Conservation (phyloP, 2,329 filamentous ascomycete genomes). For the Aspergillus ochraceus region DNA sequence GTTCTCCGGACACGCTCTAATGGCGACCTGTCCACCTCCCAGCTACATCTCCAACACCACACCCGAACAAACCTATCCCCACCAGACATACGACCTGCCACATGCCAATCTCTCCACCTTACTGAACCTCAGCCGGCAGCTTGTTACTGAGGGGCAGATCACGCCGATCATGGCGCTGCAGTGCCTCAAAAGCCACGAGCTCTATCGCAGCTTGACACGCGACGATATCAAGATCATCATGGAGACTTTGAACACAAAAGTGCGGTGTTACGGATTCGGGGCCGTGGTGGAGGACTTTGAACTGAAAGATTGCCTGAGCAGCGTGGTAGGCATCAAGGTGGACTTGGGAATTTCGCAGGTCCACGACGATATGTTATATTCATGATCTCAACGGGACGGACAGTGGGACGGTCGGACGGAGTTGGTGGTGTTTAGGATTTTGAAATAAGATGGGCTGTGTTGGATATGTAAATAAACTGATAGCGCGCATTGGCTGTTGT, state of each 20-base stretch:
- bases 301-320: slow-evolving; percentile 70
- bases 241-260: slow-evolving; percentile 73
- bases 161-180: slow-evolving; percentile 96
- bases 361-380: slow-evolving; percentile 36
- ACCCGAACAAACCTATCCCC: slow-evolving; percentile 55
- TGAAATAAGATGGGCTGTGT: neutral
- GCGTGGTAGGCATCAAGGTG: slow-evolving; percentile 55
- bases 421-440: neutral
- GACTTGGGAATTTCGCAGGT: slow-evolving; percentile 26
- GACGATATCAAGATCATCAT: slow-evolving; percentile 72
- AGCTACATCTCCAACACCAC: slow-evolving; percentile 58
- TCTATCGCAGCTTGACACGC: slow-evolving; percentile 63
- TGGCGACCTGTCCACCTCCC: slow-evolving; percentile 85
- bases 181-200: slow-evolving; percentile 71
- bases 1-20: slow-evolving; percentile 84
- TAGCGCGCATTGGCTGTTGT: neutral
- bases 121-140: slow-evolving; percentile 76
- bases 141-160: slow-evolving; percentile 79
- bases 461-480: neutral
- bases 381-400: slow-evolving; percentile 15
- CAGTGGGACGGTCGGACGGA: neutral
- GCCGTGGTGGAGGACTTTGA: slow-evolving; percentile 70
- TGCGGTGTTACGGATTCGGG: slow-evolving; percentile 85
- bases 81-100: slow-evolving; percentile 76
- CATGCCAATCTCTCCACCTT: slow-evolving; percentile 77